A percentile compares a stretch with the other conserved stretches of the same genome.
phyloP scores from a whole-genome alignment of 352 stramenopile species.

The Pilasporangium apinafurcum region DNA sequence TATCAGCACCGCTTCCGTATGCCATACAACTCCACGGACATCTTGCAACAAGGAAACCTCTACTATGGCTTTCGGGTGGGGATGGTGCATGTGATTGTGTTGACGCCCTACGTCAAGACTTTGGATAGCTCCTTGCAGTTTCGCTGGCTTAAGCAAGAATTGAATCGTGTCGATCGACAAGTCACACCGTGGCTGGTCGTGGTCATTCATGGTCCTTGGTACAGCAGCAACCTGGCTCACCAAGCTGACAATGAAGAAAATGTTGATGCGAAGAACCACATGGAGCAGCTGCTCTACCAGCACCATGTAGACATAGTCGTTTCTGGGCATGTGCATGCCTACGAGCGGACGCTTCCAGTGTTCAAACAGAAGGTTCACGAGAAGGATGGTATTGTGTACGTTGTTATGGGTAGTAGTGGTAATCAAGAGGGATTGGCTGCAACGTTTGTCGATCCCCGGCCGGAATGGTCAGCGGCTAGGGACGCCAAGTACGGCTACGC shows the following conservation, averaged over 20 bases:
- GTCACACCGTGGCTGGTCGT: constrained; percentile 90
- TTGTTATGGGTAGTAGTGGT: constrained; percentile 91
- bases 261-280: constrained; percentile 69
- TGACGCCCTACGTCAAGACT: constrained; percentile 90
- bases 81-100: constrained; percentile 81
- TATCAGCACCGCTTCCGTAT: constrained; percentile 88
- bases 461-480: constrained; percentile 75
- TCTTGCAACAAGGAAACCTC: constrained; percentile 70
- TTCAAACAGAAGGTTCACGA: constrained; percentile 65
- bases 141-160: constrained; percentile 82
- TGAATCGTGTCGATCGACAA: constrained; percentile 76
- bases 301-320: constrained; percentile 89
- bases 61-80: constrained; percentile 90
- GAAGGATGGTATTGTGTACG: constrained; percentile 83
- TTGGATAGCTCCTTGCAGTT: constrained; percentile 79
- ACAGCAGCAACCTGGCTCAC: constrained; percentile 92
- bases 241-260: constrained; percentile 76
- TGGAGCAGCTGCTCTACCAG: constrained; percentile 89
- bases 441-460: constrained; percentile 65
- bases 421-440: constrained; percentile 87
- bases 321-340: constrained; percentile 91
- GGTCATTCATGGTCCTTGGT: constrained; percentile 91
- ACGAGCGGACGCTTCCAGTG: constrained; percentile 85
- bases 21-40: constrained; percentile 54
- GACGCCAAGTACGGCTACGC: constrained; percentile 76